Conservation (phyloP, 345 rosid genomes). For the Hypericum perforatum region DNA sequence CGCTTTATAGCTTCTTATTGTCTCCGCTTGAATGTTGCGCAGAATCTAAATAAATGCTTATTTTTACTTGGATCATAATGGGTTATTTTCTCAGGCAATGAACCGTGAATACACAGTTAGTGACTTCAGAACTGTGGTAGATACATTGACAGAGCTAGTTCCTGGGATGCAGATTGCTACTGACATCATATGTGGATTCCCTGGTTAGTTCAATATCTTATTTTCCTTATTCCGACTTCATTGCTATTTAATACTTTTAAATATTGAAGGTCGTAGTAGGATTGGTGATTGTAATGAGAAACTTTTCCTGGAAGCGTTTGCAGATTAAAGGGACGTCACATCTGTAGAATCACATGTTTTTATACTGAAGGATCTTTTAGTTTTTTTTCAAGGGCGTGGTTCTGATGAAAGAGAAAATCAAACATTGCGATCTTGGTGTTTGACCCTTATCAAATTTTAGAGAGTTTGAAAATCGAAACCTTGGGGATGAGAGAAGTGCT, state of each 20-base stretch:
- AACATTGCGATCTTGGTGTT: too few species aligned
- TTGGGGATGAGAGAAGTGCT: too few species aligned
- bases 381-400: too few species aligned
- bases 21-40: slow-evolving; percentile 1
- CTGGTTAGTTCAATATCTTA: slow-evolving; percentile 43
- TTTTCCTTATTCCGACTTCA: not conserved
- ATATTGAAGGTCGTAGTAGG: too few species aligned
- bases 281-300: too few species aligned
- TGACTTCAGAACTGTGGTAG: slow-evolving; percentile 81
- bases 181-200: slow-evolving; percentile 92
- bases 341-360: too few species aligned
- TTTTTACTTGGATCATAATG: slow-evolving; percentile 11
- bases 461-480: too few species aligned
- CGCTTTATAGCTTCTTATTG: not conserved
- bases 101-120: slow-evolving; percentile 74
- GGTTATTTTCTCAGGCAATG: slow-evolving; percentile 56
- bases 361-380: too few species aligned
- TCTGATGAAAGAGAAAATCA: too few species aligned
- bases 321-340: too few species aligned
- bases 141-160: slow-evolving; percentile 80
- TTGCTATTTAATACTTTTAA: not conserved
- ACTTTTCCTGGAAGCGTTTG: too few species aligned
- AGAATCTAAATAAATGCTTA: slow-evolving; percentile 2
- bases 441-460: too few species aligned
- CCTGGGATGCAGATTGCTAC: slow-evolving; percentile 98